These are phyloP conservation scores for Suillus spraguei DNA, from an alignment of 768 basidiomycete species.

Conservation along the genomic window DNA sequence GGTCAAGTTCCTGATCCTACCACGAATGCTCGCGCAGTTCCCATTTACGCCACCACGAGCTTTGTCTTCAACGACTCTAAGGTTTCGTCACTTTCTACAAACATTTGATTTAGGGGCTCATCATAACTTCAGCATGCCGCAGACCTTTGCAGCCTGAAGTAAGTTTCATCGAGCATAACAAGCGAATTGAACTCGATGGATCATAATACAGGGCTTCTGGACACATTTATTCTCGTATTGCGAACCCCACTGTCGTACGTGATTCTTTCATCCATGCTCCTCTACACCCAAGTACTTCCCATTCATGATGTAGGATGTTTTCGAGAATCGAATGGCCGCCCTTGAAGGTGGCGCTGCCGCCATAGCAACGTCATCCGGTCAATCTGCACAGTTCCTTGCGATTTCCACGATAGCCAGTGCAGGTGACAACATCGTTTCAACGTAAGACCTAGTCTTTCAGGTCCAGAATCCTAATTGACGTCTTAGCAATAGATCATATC, in stretches of 20 bases:
- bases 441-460: conserved; percentile 35
- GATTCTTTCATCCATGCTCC: background rate
- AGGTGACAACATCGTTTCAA: conserved; percentile 70
- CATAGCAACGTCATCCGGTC: conserved; percentile 58
- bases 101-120: no score
- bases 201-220: conserved; percentile 38
- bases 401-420: conserved; percentile 50
- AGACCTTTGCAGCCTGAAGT: conserved; percentile 39
- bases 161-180: background rate
- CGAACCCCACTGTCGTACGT: conserved; percentile 59
- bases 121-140: no score
- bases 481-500: conserved; percentile 39
- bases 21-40: no score
- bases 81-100: no score
- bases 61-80: no score
- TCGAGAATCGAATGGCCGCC: conserved; percentile 65
- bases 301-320: conserved; percentile 52
- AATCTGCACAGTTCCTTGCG: conserved; percentile 64
- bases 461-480: background rate
- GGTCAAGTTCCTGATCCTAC: no score
- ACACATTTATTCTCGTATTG: conserved; percentile 56
- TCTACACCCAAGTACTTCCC: background rate
- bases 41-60: no score
- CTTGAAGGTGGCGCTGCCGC: conserved; percentile 67
- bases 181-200: background rate